Evolutionary conservation across 345 rosid species (phyloP).

Genomic region (Citrus maxima): DNA sequence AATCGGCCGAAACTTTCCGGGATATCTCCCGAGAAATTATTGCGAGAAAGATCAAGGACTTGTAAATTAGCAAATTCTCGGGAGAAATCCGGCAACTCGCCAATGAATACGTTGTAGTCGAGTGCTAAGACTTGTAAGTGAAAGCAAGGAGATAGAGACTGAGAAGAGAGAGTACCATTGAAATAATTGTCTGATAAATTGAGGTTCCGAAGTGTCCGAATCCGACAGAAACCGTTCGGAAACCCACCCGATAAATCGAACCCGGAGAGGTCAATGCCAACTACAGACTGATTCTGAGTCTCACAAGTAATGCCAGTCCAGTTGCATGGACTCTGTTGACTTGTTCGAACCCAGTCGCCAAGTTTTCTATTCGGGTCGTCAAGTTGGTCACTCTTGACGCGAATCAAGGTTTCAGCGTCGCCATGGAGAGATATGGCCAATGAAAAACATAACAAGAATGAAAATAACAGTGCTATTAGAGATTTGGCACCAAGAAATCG

Average conservation of each 20-base stretch:
- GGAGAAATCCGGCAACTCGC: conserved; percentile 54
- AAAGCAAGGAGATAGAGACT: conserved; percentile 47
- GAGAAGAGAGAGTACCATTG: conserved; percentile 39
- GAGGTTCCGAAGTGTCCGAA: conserved; percentile 51
- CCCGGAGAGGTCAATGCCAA: conserved; percentile 45
- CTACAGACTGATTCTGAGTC: conserved; percentile 27
- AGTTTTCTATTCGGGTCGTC: conserved; percentile 44
- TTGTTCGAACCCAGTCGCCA: conserved; percentile 42
- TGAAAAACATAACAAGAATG: neutral
- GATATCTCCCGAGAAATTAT: conserved; percentile 48
- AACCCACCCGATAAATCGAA: conserved; percentile 45
- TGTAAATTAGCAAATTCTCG: conserved; percentile 26
- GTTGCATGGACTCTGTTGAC: conserved; percentile 45
- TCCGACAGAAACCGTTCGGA: conserved; percentile 58
- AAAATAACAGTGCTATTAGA: neutral
- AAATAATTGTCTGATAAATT: conserved; percentile 35
- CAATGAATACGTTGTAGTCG: conserved; percentile 37
- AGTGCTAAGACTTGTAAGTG: conserved; percentile 38
- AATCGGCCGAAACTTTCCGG: conserved; percentile 53
- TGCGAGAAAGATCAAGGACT: conserved; percentile 43
- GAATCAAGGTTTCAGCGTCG: conserved; percentile 50
- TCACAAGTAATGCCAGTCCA: conserved; percentile 71
- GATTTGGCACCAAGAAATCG: neutral
- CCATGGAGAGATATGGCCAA: conserved; percentile 25
- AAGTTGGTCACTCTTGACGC: conserved; percentile 39